Conservation (phyloP, 345 rosid species). For the Syzygium oleosum region DNA sequence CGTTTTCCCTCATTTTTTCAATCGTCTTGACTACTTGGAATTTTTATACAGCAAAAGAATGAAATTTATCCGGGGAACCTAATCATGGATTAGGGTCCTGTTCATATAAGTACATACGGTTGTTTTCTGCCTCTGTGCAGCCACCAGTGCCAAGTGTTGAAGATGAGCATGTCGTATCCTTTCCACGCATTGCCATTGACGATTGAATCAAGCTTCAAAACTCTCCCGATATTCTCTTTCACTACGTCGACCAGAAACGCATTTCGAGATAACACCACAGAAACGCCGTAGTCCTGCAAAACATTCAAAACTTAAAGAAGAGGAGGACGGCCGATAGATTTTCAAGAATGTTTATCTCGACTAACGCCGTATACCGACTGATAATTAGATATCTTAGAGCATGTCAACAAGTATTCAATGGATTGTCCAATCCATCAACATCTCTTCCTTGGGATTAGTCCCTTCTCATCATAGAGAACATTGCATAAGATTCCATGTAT, state of each 20-base stretch:
- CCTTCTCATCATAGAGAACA: not conserved
- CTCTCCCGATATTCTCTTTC: conserved; percentile 32
- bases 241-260: conserved; percentile 46
- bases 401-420: not conserved
- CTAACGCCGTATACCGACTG: not conserved
- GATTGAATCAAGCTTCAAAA: conserved; percentile 48
- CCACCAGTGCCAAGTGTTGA: conserved; percentile 79
- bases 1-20: not conserved
- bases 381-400: not conserved
- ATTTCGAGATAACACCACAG: conserved; percentile 24
- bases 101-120: conserved; percentile 21
- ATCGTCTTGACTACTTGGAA: not conserved
- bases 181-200: conserved; percentile 40
- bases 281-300: conserved; percentile 34
- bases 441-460: not conserved
- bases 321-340: not conserved
- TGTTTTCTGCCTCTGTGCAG: conserved; percentile 46
- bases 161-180: conserved; percentile 44
- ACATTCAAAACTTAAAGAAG: not conserved
- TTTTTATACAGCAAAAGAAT: not conserved
- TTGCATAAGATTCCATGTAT: not conserved
- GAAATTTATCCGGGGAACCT: not conserved
- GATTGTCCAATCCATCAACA: not conserved
- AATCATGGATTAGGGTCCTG: not conserved
- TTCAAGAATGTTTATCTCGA: not conserved